Percentiles rank a stretch among this genome's conserved stretches.
Conservation (phyloP, 768 basidiomycete genomes). For the Phanerochaete carnosa region DNA sequence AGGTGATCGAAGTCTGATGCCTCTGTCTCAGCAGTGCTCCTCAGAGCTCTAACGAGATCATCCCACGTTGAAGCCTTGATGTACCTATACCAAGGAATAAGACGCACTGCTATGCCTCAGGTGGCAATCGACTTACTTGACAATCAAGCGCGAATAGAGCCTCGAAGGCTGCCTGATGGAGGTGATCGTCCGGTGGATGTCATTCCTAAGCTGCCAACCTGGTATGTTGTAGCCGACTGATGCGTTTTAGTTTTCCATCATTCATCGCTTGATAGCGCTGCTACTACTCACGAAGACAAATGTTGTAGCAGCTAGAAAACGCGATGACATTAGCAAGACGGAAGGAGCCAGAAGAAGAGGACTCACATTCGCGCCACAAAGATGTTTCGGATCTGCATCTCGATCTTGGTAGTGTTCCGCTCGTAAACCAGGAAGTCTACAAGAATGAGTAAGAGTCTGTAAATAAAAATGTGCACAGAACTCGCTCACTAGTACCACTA, state of each 20-base stretch:
- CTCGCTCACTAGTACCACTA: not conserved
- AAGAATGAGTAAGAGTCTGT: not conserved
- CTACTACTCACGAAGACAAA: constrained; percentile 2
- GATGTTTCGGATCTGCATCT: constrained; percentile 5
- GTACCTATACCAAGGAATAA: not conserved
- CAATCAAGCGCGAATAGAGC: not conserved
- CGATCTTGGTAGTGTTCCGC: not conserved
- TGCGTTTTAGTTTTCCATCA: not conserved
- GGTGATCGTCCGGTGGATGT: not conserved
- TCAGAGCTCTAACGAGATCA: constrained; percentile 1
- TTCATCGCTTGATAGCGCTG: not conserved
- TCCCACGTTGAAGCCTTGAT: not conserved
- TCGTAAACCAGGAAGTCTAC: not conserved
- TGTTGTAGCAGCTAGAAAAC: not conserved
- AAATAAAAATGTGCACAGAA: not conserved
- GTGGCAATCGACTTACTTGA: not conserved
- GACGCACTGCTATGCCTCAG: not conserved
- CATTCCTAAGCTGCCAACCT: not conserved
- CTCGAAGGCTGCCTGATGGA: not conserved
- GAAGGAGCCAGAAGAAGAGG: not conserved
- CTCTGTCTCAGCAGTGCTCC: not conserved
- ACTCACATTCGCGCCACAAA: constrained; percentile 8
- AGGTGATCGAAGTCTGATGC: constrained; percentile 3
- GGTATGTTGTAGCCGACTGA: constrained; percentile 7
- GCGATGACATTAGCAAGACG: not conserved